Evolutionary conservation across 805 yeast species (phyloP).

Genomic region (Kuraishia capsulata): DNA sequence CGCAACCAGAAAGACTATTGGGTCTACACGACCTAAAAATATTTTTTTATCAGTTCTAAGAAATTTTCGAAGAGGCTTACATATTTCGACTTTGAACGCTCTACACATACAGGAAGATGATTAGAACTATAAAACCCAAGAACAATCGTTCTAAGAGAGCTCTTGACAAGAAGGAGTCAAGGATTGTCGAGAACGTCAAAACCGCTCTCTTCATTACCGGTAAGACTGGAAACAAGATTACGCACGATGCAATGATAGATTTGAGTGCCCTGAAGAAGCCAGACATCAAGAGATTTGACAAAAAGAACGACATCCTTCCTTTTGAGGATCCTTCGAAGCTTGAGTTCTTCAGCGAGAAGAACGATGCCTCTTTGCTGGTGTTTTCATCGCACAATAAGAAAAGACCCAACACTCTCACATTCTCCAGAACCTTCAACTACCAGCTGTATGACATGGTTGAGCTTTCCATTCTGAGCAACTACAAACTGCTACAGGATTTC

Average conservation of each 20-base stretch:
- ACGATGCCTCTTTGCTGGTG: slow-evolving; percentile 81
- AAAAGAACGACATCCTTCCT: slow-evolving; percentile 84
- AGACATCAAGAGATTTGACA: slow-evolving; percentile 72
- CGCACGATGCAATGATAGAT: slow-evolving; percentile 87
- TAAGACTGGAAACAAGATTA: slow-evolving; percentile 60
- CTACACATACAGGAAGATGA: slow-evolving; percentile 16
- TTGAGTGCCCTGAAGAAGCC: slow-evolving; percentile 89
- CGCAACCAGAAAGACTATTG: no score
- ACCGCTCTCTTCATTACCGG: slow-evolving; percentile 91
- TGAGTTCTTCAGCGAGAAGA: slow-evolving; percentile 92
- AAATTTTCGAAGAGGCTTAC: no score
- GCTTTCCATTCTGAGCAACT: slow-evolving; percentile 59
- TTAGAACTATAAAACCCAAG: slow-evolving; percentile 67
- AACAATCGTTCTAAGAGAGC: slow-evolving; percentile 96
- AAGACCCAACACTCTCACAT: slow-evolving; percentile 85
- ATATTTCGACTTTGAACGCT: no score
- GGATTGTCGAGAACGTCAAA: slow-evolving; percentile 82
- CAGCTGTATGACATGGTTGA: slow-evolving; percentile 93
- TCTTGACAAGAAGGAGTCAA: slow-evolving; percentile 78
- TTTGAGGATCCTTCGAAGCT: slow-evolving; percentile 81
- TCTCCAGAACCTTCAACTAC: slow-evolving; percentile 82
- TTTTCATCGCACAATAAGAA: slow-evolving; percentile 77
- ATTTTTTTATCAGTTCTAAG: no score
- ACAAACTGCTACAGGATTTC: slow-evolving; percentile 73
- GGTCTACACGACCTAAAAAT: no score